These are phyloP conservation scores for Debaryomyces sp. DNA, from an alignment of 1,139 yeast species.

Conservation along the genomic window DNA sequence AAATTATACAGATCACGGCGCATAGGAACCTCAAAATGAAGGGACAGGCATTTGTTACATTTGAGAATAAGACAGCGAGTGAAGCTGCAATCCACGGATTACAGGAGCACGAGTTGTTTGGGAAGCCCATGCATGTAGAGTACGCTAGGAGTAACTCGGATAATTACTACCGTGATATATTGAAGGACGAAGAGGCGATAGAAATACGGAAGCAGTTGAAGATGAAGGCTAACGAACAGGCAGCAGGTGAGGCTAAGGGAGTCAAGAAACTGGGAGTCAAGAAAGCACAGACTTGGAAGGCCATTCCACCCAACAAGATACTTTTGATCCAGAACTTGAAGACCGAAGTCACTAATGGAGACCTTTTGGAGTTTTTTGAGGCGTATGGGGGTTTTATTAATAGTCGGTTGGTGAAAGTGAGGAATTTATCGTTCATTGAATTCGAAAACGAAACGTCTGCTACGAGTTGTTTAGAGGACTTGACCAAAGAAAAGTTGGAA, in stretches of 20 bases:
- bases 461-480: conserved; percentile 23
- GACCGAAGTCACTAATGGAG: conserved; percentile 34
- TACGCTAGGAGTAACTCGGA: conserved; percentile 55
- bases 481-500: conserved; percentile 13
- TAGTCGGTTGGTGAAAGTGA: conserved; percentile 64
- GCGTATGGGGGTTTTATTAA: conserved; percentile 61
- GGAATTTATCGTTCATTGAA: conserved; percentile 81
- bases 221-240: conserved; percentile 12
- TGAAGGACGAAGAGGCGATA: conserved; percentile 18
- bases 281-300: conserved; percentile 30
- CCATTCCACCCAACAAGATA: conserved; percentile 67
- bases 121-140: conserved; percentile 52
- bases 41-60: conserved; percentile 89
- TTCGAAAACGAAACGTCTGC: conserved; percentile 54
- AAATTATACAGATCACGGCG: conserved; percentile 57
- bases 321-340: conserved; percentile 65
- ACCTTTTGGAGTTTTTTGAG: conserved; percentile 48
- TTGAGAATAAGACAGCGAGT: conserved; percentile 48
- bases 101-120: conserved; percentile 50
- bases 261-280: conserved; percentile 16
- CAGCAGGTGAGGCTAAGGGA: conserved; percentile 12
- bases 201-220: conserved; percentile 17
- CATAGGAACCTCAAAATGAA: conserved; percentile 64
- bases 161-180: conserved; percentile 17
- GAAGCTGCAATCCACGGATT: conserved; percentile 48